Percentiles rank a stretch among this genome's conserved stretches.
These are phyloP conservation scores for Podila epigama DNA, from an alignment of 192 early-diverging fungal species.

Conservation along the genomic window DNA sequence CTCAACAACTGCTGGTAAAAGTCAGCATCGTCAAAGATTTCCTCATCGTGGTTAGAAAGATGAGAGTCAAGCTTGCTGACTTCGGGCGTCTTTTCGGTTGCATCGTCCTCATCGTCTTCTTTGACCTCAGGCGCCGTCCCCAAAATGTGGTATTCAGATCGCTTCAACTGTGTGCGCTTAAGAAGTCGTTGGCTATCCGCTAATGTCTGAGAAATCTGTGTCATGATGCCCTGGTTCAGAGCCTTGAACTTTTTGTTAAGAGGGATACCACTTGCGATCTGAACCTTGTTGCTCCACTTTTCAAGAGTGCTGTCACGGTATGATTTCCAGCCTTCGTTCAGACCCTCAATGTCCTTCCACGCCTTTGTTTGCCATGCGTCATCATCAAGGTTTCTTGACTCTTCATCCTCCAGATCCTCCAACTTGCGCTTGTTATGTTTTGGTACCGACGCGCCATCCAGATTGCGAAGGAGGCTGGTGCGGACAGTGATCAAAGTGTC, in stretches of 20 bases:
- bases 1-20: constrained; percentile 94
- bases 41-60: constrained; percentile 76
- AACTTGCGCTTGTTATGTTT: constrained; percentile 33
- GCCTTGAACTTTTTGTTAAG: constrained; percentile 95
- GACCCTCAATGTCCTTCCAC: constrained; percentile 65
- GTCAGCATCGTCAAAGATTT: constrained; percentile 97
- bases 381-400: constrained; percentile 52
- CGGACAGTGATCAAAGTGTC: constrained; percentile 51
- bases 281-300: constrained; percentile 93
- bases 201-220: constrained; percentile 78
- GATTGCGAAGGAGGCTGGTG: constrained; percentile 37
- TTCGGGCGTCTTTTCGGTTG: constrained; percentile 33
- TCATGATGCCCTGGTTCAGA: constrained; percentile 84
- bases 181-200: constrained; percentile 77
- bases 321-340: constrained; percentile 72
- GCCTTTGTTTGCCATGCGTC: constrained; percentile 56
- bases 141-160: constrained; percentile 72
- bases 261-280: constrained; percentile 70
- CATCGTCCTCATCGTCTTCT: constrained; percentile 48
- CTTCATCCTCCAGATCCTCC: constrained; percentile 51
- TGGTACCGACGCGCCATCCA: constrained; percentile 28
- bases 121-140: constrained; percentile 55
- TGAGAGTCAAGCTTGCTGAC: constrained; percentile 59
- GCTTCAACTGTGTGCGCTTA: constrained; percentile 87
- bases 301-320: constrained; percentile 90